Base-by-base conservation (phyloP, 495 filamentous ascomycete genomes). In the Terfezia claveryi region DNA sequence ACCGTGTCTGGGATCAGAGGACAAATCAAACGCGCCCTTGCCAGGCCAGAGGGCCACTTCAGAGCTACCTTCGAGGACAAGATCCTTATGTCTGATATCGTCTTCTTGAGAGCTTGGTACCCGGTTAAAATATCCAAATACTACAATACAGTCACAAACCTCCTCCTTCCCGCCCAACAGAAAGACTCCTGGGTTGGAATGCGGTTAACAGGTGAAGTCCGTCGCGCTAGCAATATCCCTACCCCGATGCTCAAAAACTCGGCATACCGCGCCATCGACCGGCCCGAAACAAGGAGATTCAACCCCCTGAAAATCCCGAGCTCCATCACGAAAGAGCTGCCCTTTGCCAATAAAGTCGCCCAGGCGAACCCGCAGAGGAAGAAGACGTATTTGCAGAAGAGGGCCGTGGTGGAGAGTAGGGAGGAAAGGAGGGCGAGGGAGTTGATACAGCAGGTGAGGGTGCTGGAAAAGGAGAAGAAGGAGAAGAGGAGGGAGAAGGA, bases 21-120 rank as follows among this genome's bases (percentile, higher is more conserved):
- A 59, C 91, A 95, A 66, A 94, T 98, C 75, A 98, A 98, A 71
- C 76, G 85, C 27, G 88, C 89, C 0, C 71, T 95, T 2, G 76
- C 78, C 66, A 92, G 93, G 59, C 88, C 89, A 2, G 92, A 98
- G 50, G 91, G 91, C 12, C 81, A 85, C 70, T 94, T 89, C 75
- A 78, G 91, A 62, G 91, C 91, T 12, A 94, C 89, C 0, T 98
- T 98, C 59, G 91, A 98, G 67, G 91, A 98, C 71, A 98, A 96
- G 72, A 82, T 96, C 50, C 73, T 98, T 12, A 91, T 94, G 78
- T 83, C 79, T 66, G 91, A 98, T 62, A 89, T 98, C 59, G 83
- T 94, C 49, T 96, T 98, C 72, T 68, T 98, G 37, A 75, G 88
- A 10, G 89, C 92, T 2, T 98, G 91, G 91, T 95, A 92, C 68